Conservation (phyloP, 306 rosid genomes). For the Glycyrrhiza uralensis region DNA sequence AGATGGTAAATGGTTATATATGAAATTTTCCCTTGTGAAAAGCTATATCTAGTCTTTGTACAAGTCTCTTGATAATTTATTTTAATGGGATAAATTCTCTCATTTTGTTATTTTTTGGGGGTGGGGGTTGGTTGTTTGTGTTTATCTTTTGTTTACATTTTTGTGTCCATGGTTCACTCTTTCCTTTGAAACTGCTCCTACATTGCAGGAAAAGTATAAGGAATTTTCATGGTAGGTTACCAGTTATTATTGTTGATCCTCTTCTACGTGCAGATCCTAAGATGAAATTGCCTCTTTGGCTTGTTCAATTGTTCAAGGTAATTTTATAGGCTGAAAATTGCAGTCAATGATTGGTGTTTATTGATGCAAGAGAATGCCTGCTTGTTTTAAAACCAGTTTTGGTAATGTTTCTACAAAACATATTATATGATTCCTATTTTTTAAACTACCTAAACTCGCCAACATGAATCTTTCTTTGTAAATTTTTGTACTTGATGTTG, state of each 20-base stretch:
- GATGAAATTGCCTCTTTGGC: constrained; percentile 92
- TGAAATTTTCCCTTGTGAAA: not conserved
- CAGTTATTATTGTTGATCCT: constrained; percentile 76
- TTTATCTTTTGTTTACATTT: not conserved
- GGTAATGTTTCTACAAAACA: not conserved
- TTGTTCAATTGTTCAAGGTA: constrained; percentile 90
- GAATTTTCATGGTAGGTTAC: constrained; percentile 75
- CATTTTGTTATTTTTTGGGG: not conserved
- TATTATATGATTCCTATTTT: not conserved
- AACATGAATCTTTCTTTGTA: not conserved
- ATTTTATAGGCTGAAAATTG: constrained; percentile 25
- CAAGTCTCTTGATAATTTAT: not conserved
- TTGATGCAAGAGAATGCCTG: not conserved
- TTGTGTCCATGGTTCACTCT: not conserved
- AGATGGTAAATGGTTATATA: not conserved
- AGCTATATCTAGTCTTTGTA: not conserved
- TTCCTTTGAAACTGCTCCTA: not conserved
- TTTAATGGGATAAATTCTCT: not conserved
- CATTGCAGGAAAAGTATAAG: constrained; percentile 73
- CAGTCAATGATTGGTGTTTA: not conserved
- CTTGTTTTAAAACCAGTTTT: not conserved
- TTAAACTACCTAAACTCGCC: not conserved
- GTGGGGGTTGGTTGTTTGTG: not conserved
- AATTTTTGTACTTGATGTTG: not conserved
- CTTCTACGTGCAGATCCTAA: constrained; percentile 79